phyloP scores from a whole-genome alignment of 2,329 filamentous ascomycete genomes.

The Tolypocladium inflatum region DNA sequence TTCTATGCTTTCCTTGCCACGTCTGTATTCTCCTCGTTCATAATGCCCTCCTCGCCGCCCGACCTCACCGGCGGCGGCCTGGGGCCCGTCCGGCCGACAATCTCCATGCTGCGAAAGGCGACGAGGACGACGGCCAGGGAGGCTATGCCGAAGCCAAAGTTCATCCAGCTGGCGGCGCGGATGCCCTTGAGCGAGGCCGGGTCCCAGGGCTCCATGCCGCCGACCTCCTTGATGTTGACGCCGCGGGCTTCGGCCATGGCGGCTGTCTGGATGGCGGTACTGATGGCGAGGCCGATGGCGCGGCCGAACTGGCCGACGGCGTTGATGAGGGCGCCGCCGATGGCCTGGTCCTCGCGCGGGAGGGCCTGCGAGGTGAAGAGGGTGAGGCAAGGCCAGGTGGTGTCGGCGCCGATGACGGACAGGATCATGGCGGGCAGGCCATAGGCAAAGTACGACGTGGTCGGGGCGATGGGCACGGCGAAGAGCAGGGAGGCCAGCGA shows the following conservation, averaged over 20 bases:
- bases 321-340: conserved; percentile 61
- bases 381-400: conserved; percentile 54
- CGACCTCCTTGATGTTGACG: conserved; percentile 32
- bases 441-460: conserved; percentile 58
- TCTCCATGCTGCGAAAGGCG: conserved; percentile 41
- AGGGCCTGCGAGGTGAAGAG: conserved; percentile 57
- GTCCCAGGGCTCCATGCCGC: conserved; percentile 33
- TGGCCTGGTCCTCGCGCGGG: conserved; percentile 52
- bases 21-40: background rate
- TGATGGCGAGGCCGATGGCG: conserved; percentile 55
- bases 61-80: conserved; percentile 4
- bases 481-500: conserved; percentile 50
- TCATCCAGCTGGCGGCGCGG: conserved; percentile 41
- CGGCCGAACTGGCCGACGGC: conserved; percentile 56
- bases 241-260: conserved; percentile 42
- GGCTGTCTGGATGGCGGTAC: conserved; percentile 54
- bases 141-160: conserved; percentile 35
- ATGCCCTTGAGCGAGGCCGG: conserved; percentile 35
- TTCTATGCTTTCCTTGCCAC: background rate
- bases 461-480: conserved; percentile 50
- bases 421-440: conserved; percentile 58
- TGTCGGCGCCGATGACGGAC: conserved; percentile 56
- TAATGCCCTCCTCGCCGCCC: background rate
- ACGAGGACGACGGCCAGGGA: conserved; percentile 34
- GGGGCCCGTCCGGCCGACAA: conserved; percentile 33